Conservation (phyloP, 192 early-diverging fungal species). For the Rhizophagus clarus region DNA sequence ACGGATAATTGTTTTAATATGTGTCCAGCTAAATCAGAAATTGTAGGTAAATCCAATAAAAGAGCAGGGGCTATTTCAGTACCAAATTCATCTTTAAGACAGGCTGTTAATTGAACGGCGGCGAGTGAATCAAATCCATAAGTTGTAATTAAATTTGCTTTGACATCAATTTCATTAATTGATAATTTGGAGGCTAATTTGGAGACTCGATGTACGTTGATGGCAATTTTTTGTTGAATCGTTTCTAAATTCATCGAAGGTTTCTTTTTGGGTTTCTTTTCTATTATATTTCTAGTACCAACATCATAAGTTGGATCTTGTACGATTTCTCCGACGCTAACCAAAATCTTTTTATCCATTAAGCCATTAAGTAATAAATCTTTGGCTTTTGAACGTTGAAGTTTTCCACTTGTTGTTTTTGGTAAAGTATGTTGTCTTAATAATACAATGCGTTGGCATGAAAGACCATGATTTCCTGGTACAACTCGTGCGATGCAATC, state of each 20-base stretch:
- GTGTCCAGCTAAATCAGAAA: neutral
- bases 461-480: constrained; percentile 13
- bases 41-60: neutral
- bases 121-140: constrained; percentile 23
- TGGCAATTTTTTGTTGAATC: neutral
- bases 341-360: constrained; percentile 26
- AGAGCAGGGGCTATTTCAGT: constrained; percentile 21
- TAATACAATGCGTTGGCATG: neutral
- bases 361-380: constrained; percentile 4
- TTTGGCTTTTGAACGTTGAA: constrained; percentile 1
- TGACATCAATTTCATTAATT: neutral
- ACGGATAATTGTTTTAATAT: neutral
- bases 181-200: constrained; percentile 12
- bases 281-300: neutral
- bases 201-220: constrained; percentile 4
- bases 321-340: neutral
- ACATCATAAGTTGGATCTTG: neutral
- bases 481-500: constrained; percentile 4
- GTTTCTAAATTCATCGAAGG: neutral
- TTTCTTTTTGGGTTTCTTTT: neutral
- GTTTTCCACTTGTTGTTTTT: constrained; percentile 25
- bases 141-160: constrained; percentile 11
- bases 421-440: constrained; percentile 12
- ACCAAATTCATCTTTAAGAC: constrained; percentile 22
- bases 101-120: constrained; percentile 23